phyloP scores from a whole-genome alignment of 108 stramenopile species.

The Mediolabrus comicus region DNA sequence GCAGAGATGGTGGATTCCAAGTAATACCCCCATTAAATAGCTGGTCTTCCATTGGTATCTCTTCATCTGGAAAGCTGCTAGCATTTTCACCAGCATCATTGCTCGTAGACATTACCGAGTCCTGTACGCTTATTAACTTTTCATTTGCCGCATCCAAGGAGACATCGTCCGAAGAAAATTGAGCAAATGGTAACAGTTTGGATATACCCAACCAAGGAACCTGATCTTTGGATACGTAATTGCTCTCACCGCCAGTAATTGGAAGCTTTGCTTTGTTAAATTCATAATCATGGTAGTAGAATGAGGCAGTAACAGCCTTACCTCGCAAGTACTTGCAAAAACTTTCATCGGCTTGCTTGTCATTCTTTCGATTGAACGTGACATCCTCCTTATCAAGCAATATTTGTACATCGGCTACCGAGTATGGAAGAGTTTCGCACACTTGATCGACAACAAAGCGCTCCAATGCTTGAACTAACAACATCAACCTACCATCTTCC shows the following conservation, averaged over 20 bases:
- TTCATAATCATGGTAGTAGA: slow-evolving; percentile 69
- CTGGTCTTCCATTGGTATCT: slow-evolving; percentile 48
- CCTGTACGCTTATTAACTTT: background rate
- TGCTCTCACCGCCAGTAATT: slow-evolving; percentile 9
- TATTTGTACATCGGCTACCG: slow-evolving; percentile 64
- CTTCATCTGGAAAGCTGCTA: background rate
- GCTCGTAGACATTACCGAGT: background rate
- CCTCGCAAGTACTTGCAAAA: slow-evolving; percentile 34
- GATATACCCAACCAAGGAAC: slow-evolving; percentile 54
- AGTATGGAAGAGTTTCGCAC: slow-evolving; percentile 56
- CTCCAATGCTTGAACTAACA: slow-evolving; percentile 72
- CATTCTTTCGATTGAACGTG: background rate
- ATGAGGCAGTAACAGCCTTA: slow-evolving; percentile 53
- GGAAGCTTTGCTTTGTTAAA: slow-evolving; percentile 55
- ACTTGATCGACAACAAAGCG: slow-evolving; percentile 68
- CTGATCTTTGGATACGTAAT: slow-evolving; percentile 43
- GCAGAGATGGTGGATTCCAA: slow-evolving; percentile 23
- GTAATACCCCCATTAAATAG: slow-evolving; percentile 47
- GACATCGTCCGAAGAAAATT: slow-evolving; percentile 43
- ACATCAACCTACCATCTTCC: slow-evolving; percentile 62
- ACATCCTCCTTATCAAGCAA: slow-evolving; percentile 72
- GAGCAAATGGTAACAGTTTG: slow-evolving; percentile 59
- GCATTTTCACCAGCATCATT: background rate
- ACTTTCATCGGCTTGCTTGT: slow-evolving; percentile 7
- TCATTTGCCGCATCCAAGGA: slow-evolving; percentile 29